Evolutionary conservation across 2,329 filamentous ascomycete species (phyloP), one percentile per base, ranked within the genome.

Genomic region (Exophiala bonariae): DNA sequence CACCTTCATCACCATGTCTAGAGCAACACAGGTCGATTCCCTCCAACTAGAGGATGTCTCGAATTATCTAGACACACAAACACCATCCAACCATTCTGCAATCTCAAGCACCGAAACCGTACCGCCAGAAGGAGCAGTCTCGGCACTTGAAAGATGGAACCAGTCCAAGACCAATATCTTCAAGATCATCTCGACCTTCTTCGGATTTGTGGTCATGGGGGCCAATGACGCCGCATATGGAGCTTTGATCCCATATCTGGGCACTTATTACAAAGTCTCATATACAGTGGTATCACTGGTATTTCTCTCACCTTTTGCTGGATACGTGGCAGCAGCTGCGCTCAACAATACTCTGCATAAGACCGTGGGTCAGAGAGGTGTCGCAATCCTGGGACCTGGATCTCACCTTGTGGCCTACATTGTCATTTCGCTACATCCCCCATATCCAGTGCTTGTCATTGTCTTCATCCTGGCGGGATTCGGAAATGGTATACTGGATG

Each of bases 341-440:
- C 39, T 69, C 18, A 74, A 71, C 54, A 71, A 72, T 48, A 32
- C 42, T 3, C 59, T 74, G 18, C 72, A 76, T 52, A 55, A 62
- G 34, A 55, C 50, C 6, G 47, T 68, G 16, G 87, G 87, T 22
- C 86, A 87, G 62, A 77, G 84, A 19, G 87, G 87, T n/a, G 77
- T 90, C 13, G 85, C 86, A 13, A 60, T 87, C 39, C 59, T 88
- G 1, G 82, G 76, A 0, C 81, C 85, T 0, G 47, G 41, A 3
- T 45, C 49, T 32, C 65, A 67, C 44, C 44, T 67, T 3, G 35
- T 66, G 13, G 60, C 64, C 13, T 67, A 66, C 44, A 50, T 64
- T 18, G 54, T 66, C 28, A 65, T 63, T 23, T 64, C 59, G 40
- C 26, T 66, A 1, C 67, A 69, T 47, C 68, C 68, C 2, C 68